phyloP scores from a whole-genome alignment of 2,329 filamentous ascomycete species.

The Trichoderma gracile region DNA sequence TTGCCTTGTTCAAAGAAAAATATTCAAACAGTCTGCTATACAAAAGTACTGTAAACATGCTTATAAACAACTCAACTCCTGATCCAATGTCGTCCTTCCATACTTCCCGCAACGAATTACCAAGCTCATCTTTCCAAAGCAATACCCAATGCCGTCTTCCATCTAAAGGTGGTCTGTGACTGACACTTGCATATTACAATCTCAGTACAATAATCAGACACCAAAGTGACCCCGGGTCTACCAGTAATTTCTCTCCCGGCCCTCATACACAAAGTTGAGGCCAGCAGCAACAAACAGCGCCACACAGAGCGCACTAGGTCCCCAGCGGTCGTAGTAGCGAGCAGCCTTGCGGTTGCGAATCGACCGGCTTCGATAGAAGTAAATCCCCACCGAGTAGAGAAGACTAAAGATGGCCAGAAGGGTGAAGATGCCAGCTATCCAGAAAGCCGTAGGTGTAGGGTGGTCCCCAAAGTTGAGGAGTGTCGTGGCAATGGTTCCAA shows the following conservation, averaged over 20 bases:
- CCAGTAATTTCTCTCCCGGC: constrained; percentile 61
- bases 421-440: constrained; percentile 76
- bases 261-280: constrained; percentile 78
- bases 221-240: constrained; percentile 32
- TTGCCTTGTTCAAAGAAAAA: too few species aligned
- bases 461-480: constrained; percentile 76
- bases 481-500: constrained; percentile 82
- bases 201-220: neutral
- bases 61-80: neutral
- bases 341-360: constrained; percentile 84
- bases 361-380: constrained; percentile 82
- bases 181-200: constrained; percentile 1
- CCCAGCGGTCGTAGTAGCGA: constrained; percentile 87
- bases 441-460: constrained; percentile 60
- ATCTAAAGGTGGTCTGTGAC: neutral
- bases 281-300: constrained; percentile 72
- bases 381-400: constrained; percentile 80
- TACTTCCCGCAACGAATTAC: neutral
- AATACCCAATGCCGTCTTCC: neutral
- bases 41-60: neutral
- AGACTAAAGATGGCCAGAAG: constrained; percentile 74
- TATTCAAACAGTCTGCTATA: neutral
- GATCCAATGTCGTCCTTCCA: neutral
- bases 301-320: constrained; percentile 74
- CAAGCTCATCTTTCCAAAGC: neutral